Percentiles rank a stretch among this genome's conserved stretches.
Conservation (phyloP, 1,284 basidiomycete species). For the Ustilago trichophora region DNA sequence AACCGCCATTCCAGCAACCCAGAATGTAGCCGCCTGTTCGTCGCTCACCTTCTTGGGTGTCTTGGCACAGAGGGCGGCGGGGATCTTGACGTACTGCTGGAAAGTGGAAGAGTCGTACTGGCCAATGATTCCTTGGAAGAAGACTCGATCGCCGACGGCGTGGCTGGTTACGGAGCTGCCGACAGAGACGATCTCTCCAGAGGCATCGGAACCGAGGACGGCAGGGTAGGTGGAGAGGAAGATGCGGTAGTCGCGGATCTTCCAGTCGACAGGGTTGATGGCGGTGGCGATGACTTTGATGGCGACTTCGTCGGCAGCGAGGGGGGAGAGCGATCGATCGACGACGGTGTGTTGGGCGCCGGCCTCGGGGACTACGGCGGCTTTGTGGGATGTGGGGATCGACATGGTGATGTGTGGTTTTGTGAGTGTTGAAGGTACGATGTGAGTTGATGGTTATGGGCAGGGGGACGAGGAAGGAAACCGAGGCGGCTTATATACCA, state of each 20-base stretch:
- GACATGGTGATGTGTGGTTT: too few species aligned
- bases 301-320: conserved; percentile 37
- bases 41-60: conserved; percentile 50
- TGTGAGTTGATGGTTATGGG: too few species aligned
- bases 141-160: conserved; percentile 51
- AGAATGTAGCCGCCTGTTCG: conserved; percentile 52
- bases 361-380: conserved; percentile 37
- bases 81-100: conserved; percentile 53
- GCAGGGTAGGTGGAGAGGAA: conserved; percentile 44
- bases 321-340: conserved; percentile 27
- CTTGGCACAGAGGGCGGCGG: conserved; percentile 35
- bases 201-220: conserved; percentile 50
- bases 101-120: conserved; percentile 44
- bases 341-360: conserved; percentile 24
- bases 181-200: conserved; percentile 42
- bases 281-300: conserved; percentile 49
- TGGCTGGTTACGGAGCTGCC: conserved; percentile 29
- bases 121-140: conserved; percentile 57
- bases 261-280: conserved; percentile 60
- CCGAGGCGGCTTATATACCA: too few species aligned
- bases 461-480: too few species aligned
- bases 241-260: conserved; percentile 43
- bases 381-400: conserved; percentile 29
- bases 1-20: conserved; percentile 41
- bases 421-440: too few species aligned